Conservation (phyloP, 2,329 filamentous ascomycete genomes). For the Paraphaeosphaeria sporulosa region DNA sequence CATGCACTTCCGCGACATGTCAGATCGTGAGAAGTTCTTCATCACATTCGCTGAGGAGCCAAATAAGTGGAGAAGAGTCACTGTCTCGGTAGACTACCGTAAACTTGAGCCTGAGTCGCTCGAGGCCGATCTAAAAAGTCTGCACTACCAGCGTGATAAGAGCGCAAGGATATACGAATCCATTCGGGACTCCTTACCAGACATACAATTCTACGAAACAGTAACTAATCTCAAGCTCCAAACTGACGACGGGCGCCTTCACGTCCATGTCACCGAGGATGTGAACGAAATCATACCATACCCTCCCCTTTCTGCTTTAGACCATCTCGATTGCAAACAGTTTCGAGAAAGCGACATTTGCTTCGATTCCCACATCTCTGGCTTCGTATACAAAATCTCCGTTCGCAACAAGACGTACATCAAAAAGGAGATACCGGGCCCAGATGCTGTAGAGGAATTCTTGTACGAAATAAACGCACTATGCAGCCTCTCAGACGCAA, state of each 20-base stretch:
- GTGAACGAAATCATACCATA: conserved; percentile 93
- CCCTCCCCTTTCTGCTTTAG: conserved; percentile 74
- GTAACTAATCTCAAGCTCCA: conserved; percentile 96
- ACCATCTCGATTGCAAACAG: conserved; percentile 68
- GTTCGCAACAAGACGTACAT: conserved; percentile 77
- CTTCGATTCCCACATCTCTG: conserved; percentile 93
- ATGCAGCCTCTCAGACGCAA: conserved; percentile 74
- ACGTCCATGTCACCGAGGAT: conserved; percentile 98
- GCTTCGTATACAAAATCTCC: conserved; percentile 94
- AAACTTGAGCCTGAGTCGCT: conserved; percentile 80
- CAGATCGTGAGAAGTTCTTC: conserved; percentile 96
- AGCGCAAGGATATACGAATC: conserved; percentile 92
- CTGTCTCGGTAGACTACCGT: conserved; percentile 92
- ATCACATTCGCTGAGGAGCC: conserved; percentile 88
- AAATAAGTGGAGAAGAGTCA: conserved; percentile 83
- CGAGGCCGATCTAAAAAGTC: conserved; percentile 79
- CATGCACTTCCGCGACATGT: conserved; percentile 96
- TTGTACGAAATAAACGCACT: conserved; percentile 97
- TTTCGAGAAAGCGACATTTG: conserved; percentile 77
- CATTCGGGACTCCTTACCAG: conserved; percentile 87
- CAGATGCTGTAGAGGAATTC: conserved; percentile 95
- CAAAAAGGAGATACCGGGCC: conserved; percentile 97
- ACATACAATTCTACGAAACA: conserved; percentile 95
- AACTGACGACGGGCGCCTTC: conserved; percentile 84
- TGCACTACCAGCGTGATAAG: conserved; percentile 89